Conservation (phyloP, 2,329 filamentous ascomycete species). For the Penicillium palitans region DNA sequence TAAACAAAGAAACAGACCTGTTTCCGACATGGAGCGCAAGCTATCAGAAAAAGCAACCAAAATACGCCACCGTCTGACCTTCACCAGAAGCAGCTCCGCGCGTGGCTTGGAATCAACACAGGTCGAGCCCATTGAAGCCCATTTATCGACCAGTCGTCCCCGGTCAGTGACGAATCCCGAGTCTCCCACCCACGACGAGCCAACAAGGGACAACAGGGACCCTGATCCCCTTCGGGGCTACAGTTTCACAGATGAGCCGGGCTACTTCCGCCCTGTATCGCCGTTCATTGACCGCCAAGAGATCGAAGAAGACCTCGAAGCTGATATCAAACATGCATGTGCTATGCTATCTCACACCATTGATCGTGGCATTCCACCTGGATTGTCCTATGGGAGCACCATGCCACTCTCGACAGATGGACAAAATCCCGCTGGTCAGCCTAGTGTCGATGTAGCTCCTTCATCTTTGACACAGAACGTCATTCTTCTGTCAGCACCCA, state of each 20-base stretch:
- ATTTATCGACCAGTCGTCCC: conserved; percentile 12
- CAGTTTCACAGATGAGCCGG: conserved; percentile 39
- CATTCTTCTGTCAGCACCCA: conserved; percentile 9
- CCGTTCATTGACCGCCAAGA: conserved; percentile 38
- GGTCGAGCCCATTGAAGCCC: conserved; percentile 4
- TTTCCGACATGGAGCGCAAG: conserved; percentile 22
- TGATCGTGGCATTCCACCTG: conserved; percentile 27
- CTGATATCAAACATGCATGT: conserved; percentile 39
- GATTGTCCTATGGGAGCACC: conserved; percentile 9
- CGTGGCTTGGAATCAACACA: conserved; percentile 16
- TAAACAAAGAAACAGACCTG: background rate
- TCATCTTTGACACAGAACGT: conserved; percentile 3
- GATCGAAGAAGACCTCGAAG: conserved; percentile 36
- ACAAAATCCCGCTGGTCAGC: background rate
- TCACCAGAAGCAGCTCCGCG: conserved; percentile 10
- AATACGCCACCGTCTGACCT: conserved; percentile 25
- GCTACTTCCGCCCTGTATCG: conserved; percentile 32
- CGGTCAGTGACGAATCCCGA: conserved; percentile 21
- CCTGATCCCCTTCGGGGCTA: conserved; percentile 28
- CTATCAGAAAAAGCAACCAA: conserved; percentile 22
- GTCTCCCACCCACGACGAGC: conserved; percentile 8
- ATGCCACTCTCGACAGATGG: background rate
- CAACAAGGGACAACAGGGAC: conserved; percentile 14
- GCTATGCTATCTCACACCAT: conserved; percentile 34
- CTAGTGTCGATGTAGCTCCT: background rate